Conservation (phyloP, 1,284 basidiomycete species). For the Lignosus rhinocerotis region DNA sequence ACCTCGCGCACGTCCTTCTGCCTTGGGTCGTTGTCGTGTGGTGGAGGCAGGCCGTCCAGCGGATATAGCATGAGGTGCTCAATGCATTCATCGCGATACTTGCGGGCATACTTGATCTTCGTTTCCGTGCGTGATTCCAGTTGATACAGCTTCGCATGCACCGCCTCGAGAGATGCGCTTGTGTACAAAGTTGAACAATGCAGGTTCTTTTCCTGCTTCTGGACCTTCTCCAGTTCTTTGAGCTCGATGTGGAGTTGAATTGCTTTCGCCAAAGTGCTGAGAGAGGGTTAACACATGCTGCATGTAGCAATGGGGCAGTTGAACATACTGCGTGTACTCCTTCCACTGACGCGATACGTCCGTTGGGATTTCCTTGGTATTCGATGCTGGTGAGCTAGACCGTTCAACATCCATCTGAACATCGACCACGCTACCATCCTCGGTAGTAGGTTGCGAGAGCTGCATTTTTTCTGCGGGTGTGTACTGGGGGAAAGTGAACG, state of each 20-base stretch:
- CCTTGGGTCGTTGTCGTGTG: not conserved
- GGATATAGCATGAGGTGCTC: constrained; percentile 9
- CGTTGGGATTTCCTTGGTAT: not conserved
- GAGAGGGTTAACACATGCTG: not conserved
- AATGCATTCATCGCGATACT: constrained; percentile 11
- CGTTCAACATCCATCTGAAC: constrained; percentile 1
- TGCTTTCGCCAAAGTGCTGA: constrained; percentile 15
- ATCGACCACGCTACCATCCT: not conserved
- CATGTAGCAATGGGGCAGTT: no score
- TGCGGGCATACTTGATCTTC: constrained; percentile 1
- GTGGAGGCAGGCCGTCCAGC: constrained; percentile 2
- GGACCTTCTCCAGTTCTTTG: not conserved
- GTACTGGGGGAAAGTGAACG: constrained; percentile 17
- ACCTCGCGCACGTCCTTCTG: constrained; percentile 2
- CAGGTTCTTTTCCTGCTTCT: constrained; percentile 8
- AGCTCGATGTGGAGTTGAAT: constrained; percentile 11
- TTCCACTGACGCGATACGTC: constrained; percentile 10
- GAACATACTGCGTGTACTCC: constrained; percentile 14
- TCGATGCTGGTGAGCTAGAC: not conserved
- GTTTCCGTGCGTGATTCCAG: constrained; percentile 7
- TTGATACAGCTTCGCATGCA: constrained; percentile 5
- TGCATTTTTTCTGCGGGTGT: constrained; percentile 11
- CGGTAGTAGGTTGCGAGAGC: not conserved
- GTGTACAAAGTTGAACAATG: constrained; percentile 8
- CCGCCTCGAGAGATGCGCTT: constrained; percentile 13